Base-by-base conservation (phyloP, 192 early-diverging fungal genomes). In the Dissophora ornata region DNA sequence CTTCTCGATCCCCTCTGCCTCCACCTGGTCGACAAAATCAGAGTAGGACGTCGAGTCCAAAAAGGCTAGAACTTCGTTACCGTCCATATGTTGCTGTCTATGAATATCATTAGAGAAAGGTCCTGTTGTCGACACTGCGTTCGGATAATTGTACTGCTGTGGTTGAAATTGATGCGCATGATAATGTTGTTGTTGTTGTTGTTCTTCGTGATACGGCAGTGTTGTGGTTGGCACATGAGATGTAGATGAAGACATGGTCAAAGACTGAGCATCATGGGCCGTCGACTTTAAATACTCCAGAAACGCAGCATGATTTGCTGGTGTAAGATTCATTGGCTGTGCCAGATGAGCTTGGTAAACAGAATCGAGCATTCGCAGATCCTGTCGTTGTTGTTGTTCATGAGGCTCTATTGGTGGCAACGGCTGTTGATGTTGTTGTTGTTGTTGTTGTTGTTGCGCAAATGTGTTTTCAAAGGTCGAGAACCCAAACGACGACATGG, bases 221-320 rank as follows among this genome's bases (percentile, higher is more conserved):
- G 65, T 19, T 28, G 67, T 9, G 22, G 30, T 5, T 26, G 56
- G 42, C 33, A 41, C 15, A 18, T 21, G 19, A 3, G 65, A 22
- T 12, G 42, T 56, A 4, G 12, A 25, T 30, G 63, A 8, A 1
- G 59, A 50, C 7, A 3, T 6, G 25, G 19, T 44, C 11, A 49
- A 19, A 36, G 25, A n/a, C 3, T 36, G 38, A 10, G 63, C 28
- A 18, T 12, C 15, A 7, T 49, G 4, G 49, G 48, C 61, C 3
- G 70, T 74, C 34, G 73, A 77, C 57, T 61, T 67, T 38, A 77
- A 52, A 42, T 77, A 77, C n/a, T 77, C 57, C 10, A 77, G 59
- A 25, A 77, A 67, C 9, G 56, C 59, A n/a, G 57, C 73, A 51
- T 77, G 73, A 46, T 77, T 77, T 7, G 65, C 57, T 26, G 73